These are phyloP conservation scores for Coemansia sp. DNA, from an alignment of 192 early-diverging fungal species.

Conservation along the genomic window DNA sequence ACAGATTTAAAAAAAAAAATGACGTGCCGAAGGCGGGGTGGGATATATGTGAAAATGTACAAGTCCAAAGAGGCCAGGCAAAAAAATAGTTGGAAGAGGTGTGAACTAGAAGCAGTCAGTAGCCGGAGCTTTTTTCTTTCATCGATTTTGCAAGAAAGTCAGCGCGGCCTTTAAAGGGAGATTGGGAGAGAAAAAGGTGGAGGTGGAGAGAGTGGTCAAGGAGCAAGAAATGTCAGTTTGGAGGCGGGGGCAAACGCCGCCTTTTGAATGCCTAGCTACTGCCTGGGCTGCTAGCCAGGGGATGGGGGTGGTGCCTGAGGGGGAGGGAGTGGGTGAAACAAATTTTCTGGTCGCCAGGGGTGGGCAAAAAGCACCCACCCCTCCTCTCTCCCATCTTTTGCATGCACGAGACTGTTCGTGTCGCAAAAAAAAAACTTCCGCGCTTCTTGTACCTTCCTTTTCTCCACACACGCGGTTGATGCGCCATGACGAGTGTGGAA, in stretches of 20 bases:
- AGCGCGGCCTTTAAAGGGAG: not conserved
- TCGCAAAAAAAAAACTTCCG: not conserved
- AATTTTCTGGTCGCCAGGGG: not conserved
- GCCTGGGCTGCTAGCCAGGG: not conserved
- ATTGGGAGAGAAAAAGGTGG: not conserved
- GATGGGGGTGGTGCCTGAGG: constrained; percentile 6
- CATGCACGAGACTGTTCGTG: not conserved
- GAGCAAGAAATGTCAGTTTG: constrained; percentile 2
- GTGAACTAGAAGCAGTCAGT: constrained; percentile 3
- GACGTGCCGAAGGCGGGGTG: not conserved
- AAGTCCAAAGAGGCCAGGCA: not conserved
- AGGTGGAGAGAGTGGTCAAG: constrained; percentile 1
- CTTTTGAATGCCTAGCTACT: constrained; percentile 5
- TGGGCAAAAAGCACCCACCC: not conserved
- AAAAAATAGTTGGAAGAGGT: not conserved
- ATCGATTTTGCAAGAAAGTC: constrained; percentile 7
- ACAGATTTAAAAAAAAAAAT: not conserved
- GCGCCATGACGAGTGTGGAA: too few relatives aligned
- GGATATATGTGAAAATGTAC: constrained; percentile 1
- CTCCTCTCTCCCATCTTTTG: not conserved
- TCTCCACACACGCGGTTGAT: not conserved
- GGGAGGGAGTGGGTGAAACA: constrained; percentile 4
- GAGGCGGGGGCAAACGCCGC: constrained; percentile 9
- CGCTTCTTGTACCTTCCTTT: not conserved
- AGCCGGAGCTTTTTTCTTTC: not conserved